These are phyloP conservation scores for Chrysopogon serrulatus DNA, from an alignment of 176 grass and related monocot species.

Conservation along the genomic window DNA sequence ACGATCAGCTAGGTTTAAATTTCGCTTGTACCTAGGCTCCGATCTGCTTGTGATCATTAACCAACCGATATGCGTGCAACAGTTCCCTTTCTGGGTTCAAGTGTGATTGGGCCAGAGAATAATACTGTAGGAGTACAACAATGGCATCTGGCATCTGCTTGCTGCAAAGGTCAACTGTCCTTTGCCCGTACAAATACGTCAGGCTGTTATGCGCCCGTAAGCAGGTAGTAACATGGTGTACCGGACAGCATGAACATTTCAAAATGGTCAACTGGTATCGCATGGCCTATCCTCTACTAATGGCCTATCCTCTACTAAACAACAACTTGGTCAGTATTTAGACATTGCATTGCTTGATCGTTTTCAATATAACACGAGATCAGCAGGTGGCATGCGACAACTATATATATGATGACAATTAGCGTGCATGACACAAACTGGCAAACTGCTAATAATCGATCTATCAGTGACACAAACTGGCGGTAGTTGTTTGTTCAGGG, in stretches of 20 bases:
- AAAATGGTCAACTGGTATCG: constrained; percentile 33
- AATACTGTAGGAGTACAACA: too few relatives aligned
- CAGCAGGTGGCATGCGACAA: constrained; percentile 4
- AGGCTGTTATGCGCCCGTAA: not conserved
- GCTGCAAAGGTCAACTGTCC: constrained; percentile 24
- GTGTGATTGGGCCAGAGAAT: not conserved
- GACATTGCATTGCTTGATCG: not conserved
- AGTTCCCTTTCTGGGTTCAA: not conserved
- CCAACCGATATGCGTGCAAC: not conserved
- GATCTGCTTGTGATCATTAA: not conserved
- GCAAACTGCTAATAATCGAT: not conserved
- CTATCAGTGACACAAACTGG: not conserved
- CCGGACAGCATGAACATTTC: not conserved
- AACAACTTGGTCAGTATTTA: constrained; percentile 20
- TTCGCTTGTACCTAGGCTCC: not conserved
- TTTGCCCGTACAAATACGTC: constrained; percentile 25
- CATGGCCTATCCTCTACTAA: constrained; percentile 13
- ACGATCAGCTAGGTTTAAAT: constrained; percentile 3
- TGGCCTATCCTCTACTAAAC: not conserved
- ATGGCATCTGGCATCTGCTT: not conserved
- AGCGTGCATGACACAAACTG: not conserved
- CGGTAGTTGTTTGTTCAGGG: not conserved
- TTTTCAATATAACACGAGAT: not conserved
- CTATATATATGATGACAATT: not conserved
- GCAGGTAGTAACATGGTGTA: not conserved